Evolutionary conservation across 805 yeast genomes (phyloP).

Genomic region (Metschnikowia noctiluminum): DNA sequence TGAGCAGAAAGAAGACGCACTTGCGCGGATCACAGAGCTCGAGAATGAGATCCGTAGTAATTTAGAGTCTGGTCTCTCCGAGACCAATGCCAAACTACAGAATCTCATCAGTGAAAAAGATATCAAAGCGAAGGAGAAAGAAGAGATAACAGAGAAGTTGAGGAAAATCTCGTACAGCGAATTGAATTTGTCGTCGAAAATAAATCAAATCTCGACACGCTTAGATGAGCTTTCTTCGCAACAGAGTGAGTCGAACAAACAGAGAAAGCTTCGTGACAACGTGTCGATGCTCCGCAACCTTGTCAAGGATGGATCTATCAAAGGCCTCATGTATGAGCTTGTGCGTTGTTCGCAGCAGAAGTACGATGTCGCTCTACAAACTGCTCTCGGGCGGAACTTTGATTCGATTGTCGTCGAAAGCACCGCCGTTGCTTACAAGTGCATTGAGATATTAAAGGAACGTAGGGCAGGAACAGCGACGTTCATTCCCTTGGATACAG

Average conservation of each 20-base stretch:
- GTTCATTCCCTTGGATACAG: slow-evolving; percentile 83
- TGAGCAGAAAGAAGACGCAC: slow-evolving; percentile 33
- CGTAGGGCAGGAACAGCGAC: slow-evolving; percentile 83
- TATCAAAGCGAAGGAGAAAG: slow-evolving; percentile 25
- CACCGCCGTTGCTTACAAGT: slow-evolving; percentile 62
- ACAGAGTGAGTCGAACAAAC: slow-evolving; percentile 72
- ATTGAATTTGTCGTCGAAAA: slow-evolving; percentile 56
- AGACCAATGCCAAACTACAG: slow-evolving; percentile 29
- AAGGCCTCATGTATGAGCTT: slow-evolving; percentile 75
- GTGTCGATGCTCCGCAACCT: slow-evolving; percentile 63
- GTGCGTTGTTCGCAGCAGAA: slow-evolving; percentile 72
- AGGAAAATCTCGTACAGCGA: slow-evolving; percentile 46
- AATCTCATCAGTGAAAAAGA: slow-evolving; percentile 28
- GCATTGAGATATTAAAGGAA: slow-evolving; percentile 76
- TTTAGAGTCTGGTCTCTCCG: slow-evolving; percentile 30
- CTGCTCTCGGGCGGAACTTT: slow-evolving; percentile 72
- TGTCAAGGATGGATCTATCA: slow-evolving; percentile 73
- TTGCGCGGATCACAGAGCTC: slow-evolving; percentile 38
- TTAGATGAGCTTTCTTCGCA: slow-evolving; percentile 73
- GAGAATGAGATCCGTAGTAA: slow-evolving; percentile 35
- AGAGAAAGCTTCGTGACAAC: slow-evolving; percentile 68
- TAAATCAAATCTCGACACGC: slow-evolving; percentile 56
- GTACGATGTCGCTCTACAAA: slow-evolving; percentile 70
- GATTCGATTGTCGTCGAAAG: slow-evolving; percentile 85
- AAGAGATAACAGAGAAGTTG: slow-evolving; percentile 29